These are phyloP conservation scores for Mycocalia duriaeana DNA, from an alignment of 1,284 basidiomycete genomes.

Conservation along the genomic window DNA sequence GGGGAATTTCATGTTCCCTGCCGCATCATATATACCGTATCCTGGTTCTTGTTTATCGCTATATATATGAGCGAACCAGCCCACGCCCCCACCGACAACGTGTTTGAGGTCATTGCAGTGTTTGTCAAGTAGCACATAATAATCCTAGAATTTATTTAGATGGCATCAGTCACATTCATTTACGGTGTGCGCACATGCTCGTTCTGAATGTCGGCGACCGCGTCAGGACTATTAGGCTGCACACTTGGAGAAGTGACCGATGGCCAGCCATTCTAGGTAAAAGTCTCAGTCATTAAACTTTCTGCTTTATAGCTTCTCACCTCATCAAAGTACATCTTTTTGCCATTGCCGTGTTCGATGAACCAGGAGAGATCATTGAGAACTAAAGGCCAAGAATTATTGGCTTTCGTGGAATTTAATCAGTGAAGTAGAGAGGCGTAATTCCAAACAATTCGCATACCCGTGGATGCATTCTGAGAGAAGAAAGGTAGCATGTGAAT, in stretches of 20 bases:
- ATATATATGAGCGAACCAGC: conserved; percentile 68
- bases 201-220: conserved; percentile 42
- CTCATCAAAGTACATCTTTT: conserved; percentile 63
- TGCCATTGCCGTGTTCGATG: conserved; percentile 45
- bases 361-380: conserved; percentile 50
- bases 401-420: conserved; percentile 22
- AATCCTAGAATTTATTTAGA: conserved; percentile 29
- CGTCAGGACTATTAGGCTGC: conserved; percentile 42
- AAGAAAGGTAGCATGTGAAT: conserved; percentile 69
- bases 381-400: conserved; percentile 49
- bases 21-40: conserved; percentile 47
- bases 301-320: conserved; percentile 30
- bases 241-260: conserved; percentile 46
- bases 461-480: conserved; percentile 42
- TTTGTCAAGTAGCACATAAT: conserved; percentile 46
- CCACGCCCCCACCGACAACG: conserved; percentile 47
- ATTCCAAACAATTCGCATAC: conserved; percentile 20
- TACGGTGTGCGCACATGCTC: conserved; percentile 35
- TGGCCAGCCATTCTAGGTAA: conserved; percentile 63
- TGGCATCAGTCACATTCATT: background rate
- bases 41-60: conserved; percentile 52
- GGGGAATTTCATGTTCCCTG: conserved; percentile 40
- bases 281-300: no score
- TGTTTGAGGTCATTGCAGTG: conserved; percentile 48
- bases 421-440: background rate